Percentiles rank a stretch among this genome's conserved stretches.
Conservation (phyloP, 73 alveolate genomes). For the Uronychia setigera region DNA sequence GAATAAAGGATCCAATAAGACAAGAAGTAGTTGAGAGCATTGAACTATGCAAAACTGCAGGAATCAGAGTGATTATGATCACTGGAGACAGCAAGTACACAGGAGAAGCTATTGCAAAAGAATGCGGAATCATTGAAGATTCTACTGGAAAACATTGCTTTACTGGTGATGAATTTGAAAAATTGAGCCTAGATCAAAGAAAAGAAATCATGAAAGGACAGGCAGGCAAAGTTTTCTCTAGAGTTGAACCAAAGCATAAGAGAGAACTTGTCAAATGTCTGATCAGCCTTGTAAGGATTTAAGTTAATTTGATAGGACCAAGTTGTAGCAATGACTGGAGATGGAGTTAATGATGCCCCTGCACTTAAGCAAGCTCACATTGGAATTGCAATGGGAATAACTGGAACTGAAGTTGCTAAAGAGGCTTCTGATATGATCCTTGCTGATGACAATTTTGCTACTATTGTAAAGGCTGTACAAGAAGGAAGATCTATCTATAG, state of each 20-base stretch:
- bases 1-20: conserved; percentile 96
- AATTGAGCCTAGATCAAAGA: conserved; percentile 54
- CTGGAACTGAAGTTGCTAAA: conserved; percentile 99
- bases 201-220: conserved; percentile 51
- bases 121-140: conserved; percentile 80
- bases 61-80: conserved; percentile 96
- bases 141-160: conserved; percentile 34
- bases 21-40: conserved; percentile 94
- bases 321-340: conserved; percentile 99
- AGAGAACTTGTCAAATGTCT: conserved; percentile 81
- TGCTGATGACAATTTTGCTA: conserved; percentile 98
- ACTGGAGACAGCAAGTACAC: conserved; percentile 97
- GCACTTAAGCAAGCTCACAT: conserved; percentile 98
- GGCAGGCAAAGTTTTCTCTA: conserved; percentile 82
- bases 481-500: conserved; percentile 99
- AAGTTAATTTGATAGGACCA: conserved; percentile 30
- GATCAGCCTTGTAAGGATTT: conserved; percentile 44
- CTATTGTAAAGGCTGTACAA: conserved; percentile 98
- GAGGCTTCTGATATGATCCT: conserved; percentile 99
- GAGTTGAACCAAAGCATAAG: conserved; percentile 96
- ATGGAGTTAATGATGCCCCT: conserved; percentile 99
- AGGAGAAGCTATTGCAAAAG: conserved; percentile 96
- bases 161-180: conserved; percentile 84
- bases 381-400: conserved; percentile 99
- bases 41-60: conserved; percentile 94